Evolutionary conservation across 805 yeast species (phyloP).

Genomic region (Metschnikowia shivogae): DNA sequence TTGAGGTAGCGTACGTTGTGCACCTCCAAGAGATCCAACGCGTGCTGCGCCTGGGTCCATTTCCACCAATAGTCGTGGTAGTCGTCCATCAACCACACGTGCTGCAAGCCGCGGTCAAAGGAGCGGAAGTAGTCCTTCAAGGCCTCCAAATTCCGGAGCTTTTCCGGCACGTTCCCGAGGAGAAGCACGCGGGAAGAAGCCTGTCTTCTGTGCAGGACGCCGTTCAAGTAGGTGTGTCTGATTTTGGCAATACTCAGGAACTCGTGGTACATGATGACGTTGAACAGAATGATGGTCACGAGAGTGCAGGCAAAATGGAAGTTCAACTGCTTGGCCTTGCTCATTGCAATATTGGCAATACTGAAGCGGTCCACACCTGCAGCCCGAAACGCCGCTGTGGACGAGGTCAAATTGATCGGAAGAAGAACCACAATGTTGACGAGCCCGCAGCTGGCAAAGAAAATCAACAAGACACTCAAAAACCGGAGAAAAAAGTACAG

Average conservation of each 20-base stretch:
- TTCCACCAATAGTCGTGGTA: slow-evolving; percentile 18
- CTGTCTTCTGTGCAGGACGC: slow-evolving; percentile 23
- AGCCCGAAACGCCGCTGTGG: slow-evolving; percentile 23
- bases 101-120: slow-evolving; percentile 52
- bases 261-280: slow-evolving; percentile 54
- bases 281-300: slow-evolving; percentile 52
- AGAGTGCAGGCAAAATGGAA: slow-evolving; percentile 63
- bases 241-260: slow-evolving; percentile 47
- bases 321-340: slow-evolving; percentile 46
- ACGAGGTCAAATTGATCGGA: slow-evolving; percentile 57
- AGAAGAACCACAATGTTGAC: slow-evolving; percentile 56
- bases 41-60: slow-evolving; percentile 22
- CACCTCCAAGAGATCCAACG: slow-evolving; percentile 27
- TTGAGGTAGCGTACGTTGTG: slow-evolving; percentile 6
- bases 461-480: slow-evolving; percentile 45
- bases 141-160: slow-evolving; percentile 22
- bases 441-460: slow-evolving; percentile 50
- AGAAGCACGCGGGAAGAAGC: slow-evolving; percentile 32
- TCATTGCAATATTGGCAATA: slow-evolving; percentile 61
- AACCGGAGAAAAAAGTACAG: slow-evolving; percentile 70
- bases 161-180: slow-evolving; percentile 44
- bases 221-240: slow-evolving; percentile 39
- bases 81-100: slow-evolving; percentile 55
- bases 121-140: slow-evolving; percentile 30
- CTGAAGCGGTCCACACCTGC: slow-evolving; percentile 65